Percentiles rank a stretch among this genome's conserved stretches.
Conservation (phyloP, 164 flowering plant genomes). For the Liriodendron chinense region DNA sequence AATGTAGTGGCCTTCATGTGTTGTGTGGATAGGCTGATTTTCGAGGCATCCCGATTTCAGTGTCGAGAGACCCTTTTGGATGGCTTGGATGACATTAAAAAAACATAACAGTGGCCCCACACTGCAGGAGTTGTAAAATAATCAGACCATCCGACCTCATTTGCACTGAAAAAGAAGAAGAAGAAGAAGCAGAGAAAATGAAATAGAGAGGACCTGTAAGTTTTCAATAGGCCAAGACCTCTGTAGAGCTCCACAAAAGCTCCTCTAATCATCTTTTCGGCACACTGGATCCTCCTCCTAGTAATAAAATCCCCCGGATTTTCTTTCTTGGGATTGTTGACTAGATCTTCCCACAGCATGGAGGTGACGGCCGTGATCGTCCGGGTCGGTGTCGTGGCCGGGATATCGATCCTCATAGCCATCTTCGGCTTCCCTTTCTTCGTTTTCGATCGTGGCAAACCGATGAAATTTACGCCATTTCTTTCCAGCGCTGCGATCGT, state of each 20-base stretch:
- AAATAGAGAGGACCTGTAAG: constrained; percentile 86
- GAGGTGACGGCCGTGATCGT: constrained; percentile 61
- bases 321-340: constrained; percentile 67
- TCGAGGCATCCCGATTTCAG: no score
- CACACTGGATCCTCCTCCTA: constrained; percentile 74
- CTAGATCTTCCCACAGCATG: constrained; percentile 80
- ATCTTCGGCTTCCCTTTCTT: constrained; percentile 61
- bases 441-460: constrained; percentile 34
- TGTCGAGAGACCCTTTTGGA: no score
- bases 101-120: no score
- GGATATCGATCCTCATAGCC: constrained; percentile 70
- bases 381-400: constrained; percentile 57
- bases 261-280: constrained; percentile 85
- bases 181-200: neutral
- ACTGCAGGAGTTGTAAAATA: no score
- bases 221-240: constrained; percentile 77
- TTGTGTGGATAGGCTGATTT: no score
- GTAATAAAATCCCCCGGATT: constrained; percentile 46
- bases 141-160: no score
- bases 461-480: constrained; percentile 47
- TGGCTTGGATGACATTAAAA: no score
- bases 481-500: constrained; percentile 49
- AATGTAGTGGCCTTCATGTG: no score
- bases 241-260: constrained; percentile 93
- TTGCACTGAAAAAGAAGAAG: neutral